These are phyloP conservation scores for Desmodesmus armatus DNA, from an alignment of 139 green algal genomes.

Conservation along the genomic window DNA sequence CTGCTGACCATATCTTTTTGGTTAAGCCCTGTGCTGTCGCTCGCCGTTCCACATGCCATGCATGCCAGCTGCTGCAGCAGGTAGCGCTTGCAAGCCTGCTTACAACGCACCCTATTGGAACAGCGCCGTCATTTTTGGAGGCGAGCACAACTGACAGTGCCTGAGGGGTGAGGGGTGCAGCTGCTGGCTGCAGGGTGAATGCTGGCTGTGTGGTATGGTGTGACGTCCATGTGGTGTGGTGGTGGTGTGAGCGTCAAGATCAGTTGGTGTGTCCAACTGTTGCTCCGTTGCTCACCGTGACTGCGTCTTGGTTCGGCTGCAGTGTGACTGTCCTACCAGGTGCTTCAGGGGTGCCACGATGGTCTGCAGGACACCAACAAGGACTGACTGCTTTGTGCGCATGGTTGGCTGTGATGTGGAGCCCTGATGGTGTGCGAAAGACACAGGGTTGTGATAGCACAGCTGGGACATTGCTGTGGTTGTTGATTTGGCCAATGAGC, in stretches of 20 bases:
- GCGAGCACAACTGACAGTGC: too few species aligned
- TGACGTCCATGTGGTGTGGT: not conserved
- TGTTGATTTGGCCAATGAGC: not conserved
- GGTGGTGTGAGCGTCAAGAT: not conserved
- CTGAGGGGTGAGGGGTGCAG: not conserved
- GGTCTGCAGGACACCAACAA: conserved; percentile 57
- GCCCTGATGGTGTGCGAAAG: not conserved
- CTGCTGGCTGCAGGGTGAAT: not conserved
- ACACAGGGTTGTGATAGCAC: not conserved
- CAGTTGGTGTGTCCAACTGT: not conserved
- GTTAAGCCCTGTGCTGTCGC: too few species aligned
- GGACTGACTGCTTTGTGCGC: not conserved
- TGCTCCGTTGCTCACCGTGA: conserved; percentile 52
- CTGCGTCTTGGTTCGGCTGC: conserved; percentile 13
- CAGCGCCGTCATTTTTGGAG: too few species aligned
- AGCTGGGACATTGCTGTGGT: not conserved
- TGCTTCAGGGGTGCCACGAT: conserved; percentile 65
- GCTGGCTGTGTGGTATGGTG: not conserved
- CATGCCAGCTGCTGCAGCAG: too few species aligned
- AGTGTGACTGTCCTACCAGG: conserved; percentile 79
- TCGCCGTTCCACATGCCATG: too few species aligned
- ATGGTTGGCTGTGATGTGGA: not conserved
- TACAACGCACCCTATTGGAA: too few species aligned
- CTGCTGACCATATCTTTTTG: too few species aligned
- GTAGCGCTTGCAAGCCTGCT: too few species aligned